phyloP scores from a whole-genome alignment of 371 early-diverging fungal species.

The Haplosporangium sp. region DNA sequence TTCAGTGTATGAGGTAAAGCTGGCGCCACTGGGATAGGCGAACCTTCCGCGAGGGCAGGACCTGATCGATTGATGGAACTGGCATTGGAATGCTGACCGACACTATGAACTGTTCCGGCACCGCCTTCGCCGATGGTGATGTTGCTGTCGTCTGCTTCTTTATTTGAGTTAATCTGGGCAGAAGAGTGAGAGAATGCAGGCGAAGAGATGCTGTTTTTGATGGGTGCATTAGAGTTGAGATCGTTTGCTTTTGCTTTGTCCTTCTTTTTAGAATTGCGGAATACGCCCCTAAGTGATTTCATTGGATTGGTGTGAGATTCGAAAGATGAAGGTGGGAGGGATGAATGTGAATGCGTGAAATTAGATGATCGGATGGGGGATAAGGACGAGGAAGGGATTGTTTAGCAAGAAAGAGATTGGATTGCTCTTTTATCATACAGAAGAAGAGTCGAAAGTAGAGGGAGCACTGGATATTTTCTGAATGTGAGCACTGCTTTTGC shows the following conservation, averaged over 20 bases:
- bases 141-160: not conserved
- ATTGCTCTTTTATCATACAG: too few species aligned
- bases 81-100: slow-evolving; percentile 27
- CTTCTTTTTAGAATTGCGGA: slow-evolving; percentile 25
- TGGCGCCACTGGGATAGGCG: slow-evolving; percentile 15
- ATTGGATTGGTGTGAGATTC: not conserved
- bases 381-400: too few species aligned
- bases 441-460: too few species aligned
- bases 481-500: too few species aligned
- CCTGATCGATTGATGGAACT: slow-evolving; percentile 29
- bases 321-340: too few species aligned
- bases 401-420: too few species aligned
- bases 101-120: not conserved
- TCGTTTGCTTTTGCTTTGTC: not conserved
- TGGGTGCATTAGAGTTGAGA: not conserved
- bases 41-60: not conserved
- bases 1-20: slow-evolving; percentile 6
- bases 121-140: not conserved
- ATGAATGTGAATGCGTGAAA: too few species aligned
- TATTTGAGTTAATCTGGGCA: not conserved
- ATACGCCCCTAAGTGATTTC: slow-evolving; percentile 26
- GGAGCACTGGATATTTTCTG: too few species aligned
- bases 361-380: too few species aligned
- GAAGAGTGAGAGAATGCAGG: not conserved
- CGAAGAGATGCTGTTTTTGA: slow-evolving; percentile 7